phyloP scores from a whole-genome alignment of 495 filamentous ascomycete species.

The Neurospora tetrasperma region DNA sequence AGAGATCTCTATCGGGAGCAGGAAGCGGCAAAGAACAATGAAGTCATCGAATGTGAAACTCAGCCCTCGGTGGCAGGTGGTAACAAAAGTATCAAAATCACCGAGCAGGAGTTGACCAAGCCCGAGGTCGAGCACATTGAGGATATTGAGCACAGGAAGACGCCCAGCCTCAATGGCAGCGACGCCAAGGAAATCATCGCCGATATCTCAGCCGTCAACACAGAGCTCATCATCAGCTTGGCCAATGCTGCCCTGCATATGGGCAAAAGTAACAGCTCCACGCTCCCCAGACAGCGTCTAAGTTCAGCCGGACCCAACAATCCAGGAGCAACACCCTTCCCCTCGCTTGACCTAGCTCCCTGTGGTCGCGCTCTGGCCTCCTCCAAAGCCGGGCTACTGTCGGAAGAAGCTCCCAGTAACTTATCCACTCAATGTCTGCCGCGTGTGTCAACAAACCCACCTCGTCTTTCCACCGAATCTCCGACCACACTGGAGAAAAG shows the following conservation, averaged over 20 bases:
- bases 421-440: constrained; percentile 14
- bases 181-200: not conserved
- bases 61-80: not conserved
- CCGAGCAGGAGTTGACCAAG: not conserved
- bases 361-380: not conserved
- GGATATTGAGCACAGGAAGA: not conserved
- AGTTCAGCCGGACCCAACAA: not conserved
- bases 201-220: not conserved
- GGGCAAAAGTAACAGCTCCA: not conserved
- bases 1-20: not conserved
- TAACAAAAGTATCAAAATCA: not conserved
- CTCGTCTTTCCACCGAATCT: not conserved
- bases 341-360: not conserved
- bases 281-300: not conserved
- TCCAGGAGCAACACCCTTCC: not conserved
- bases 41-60: not conserved
- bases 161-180: not conserved
- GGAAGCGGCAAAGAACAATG: not conserved
- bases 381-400: not conserved
- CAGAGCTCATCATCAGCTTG: not conserved
- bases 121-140: not conserved
- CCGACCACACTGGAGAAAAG: not conserved
- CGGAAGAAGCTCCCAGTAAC: constrained; percentile 1
- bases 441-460: constrained; percentile 6
- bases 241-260: not conserved